These are phyloP conservation scores for Monosporascus sp. DNA, from an alignment of 2,329 filamentous ascomycete genomes.

Conservation along the genomic window DNA sequence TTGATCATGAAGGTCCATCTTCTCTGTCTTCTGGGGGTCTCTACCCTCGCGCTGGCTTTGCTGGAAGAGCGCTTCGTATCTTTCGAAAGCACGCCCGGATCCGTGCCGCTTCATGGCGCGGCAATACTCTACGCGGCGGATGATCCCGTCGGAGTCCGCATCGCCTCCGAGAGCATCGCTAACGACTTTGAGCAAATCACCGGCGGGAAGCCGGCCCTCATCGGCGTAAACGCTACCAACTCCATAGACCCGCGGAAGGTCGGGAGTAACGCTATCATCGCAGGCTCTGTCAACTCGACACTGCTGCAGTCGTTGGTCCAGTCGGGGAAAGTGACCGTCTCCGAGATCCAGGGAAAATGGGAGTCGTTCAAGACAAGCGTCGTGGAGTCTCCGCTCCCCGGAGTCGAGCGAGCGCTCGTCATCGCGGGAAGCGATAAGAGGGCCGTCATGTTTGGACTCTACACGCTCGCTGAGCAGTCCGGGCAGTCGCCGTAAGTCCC, in stretches of 20 bases:
- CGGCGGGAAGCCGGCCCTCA: conserved; percentile 5
- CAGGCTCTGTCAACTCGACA: conserved; percentile 42
- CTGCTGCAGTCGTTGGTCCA: conserved; percentile 42
- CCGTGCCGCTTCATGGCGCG: conserved; percentile 10
- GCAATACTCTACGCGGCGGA: conserved; percentile 12
- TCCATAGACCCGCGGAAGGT: conserved; percentile 1
- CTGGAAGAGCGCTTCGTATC: conserved; percentile 13
- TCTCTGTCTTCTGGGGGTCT: not conserved
- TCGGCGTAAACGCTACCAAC: conserved; percentile 1
- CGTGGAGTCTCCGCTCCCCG: conserved; percentile 39
- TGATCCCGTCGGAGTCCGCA: conserved; percentile 14
- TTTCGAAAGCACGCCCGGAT: conserved; percentile 5
- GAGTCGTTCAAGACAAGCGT: conserved; percentile 50
- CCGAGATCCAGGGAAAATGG: conserved; percentile 48
- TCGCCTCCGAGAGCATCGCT: conserved; percentile 14
- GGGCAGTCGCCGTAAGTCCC: conserved; percentile 48
- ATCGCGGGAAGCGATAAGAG: conserved; percentile 56
- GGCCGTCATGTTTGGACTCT: conserved; percentile 54
- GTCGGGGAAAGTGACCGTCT: conserved; percentile 42
- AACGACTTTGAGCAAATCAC: conserved; percentile 24
- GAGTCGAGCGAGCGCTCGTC: conserved; percentile 44
- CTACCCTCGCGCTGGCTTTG: conserved; percentile 3
- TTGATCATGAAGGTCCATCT: not conserved
- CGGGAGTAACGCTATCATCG: conserved; percentile 39
- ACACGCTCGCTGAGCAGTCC: conserved; percentile 57